These are phyloP conservation scores for Coemansia sp. DNA, from an alignment of 192 early-diverging fungal species.

Conservation along the genomic window DNA sequence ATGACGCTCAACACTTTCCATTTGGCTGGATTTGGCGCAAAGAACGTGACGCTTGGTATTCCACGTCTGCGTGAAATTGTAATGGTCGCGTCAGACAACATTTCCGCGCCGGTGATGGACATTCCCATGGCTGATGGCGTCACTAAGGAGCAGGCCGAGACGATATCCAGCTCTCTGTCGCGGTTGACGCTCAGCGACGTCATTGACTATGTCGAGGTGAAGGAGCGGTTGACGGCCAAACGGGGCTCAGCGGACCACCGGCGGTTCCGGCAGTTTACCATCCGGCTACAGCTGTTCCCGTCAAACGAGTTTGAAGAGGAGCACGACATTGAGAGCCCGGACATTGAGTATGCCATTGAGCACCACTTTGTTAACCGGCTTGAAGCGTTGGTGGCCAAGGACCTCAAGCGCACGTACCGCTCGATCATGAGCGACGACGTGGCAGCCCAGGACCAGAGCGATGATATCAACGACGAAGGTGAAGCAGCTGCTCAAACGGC, in stretches of 20 bases:
- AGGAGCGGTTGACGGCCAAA: slow-evolving; percentile 68
- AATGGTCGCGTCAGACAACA: slow-evolving; percentile 91
- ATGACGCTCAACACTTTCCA: slow-evolving; percentile 99
- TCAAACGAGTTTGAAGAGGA: slow-evolving; percentile 73
- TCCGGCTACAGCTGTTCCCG: slow-evolving; percentile 85
- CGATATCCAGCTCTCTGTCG: slow-evolving; percentile 72
- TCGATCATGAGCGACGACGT: slow-evolving; percentile 50
- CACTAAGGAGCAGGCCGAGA: slow-evolving; percentile 61
- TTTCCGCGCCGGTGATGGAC: slow-evolving; percentile 93
- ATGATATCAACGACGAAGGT: slow-evolving; percentile 24
- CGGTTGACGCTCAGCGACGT: slow-evolving; percentile 80
- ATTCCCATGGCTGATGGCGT: slow-evolving; percentile 73
- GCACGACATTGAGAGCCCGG: slow-evolving; percentile 66
- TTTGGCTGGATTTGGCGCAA: slow-evolving; percentile 93
- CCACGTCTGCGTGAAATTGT: slow-evolving; percentile 99
- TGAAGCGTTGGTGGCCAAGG: slow-evolving; percentile 72
- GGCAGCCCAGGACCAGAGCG: slow-evolving; percentile 16
- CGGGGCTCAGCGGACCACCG: slow-evolving; percentile 20
- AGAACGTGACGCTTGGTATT: slow-evolving; percentile 99
- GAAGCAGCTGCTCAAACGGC: slow-evolving; percentile 20
- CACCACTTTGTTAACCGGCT: slow-evolving; percentile 69
- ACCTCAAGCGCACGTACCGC: slow-evolving; percentile 67
- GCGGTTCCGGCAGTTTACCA: slow-evolving; percentile 74
- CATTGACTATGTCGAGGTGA: slow-evolving; percentile 81
- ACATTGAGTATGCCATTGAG: slow-evolving; percentile 77